Evolutionary conservation across 1,139 yeast genomes (phyloP).

Genomic region (Scheffersomyces illinoinensis): DNA sequence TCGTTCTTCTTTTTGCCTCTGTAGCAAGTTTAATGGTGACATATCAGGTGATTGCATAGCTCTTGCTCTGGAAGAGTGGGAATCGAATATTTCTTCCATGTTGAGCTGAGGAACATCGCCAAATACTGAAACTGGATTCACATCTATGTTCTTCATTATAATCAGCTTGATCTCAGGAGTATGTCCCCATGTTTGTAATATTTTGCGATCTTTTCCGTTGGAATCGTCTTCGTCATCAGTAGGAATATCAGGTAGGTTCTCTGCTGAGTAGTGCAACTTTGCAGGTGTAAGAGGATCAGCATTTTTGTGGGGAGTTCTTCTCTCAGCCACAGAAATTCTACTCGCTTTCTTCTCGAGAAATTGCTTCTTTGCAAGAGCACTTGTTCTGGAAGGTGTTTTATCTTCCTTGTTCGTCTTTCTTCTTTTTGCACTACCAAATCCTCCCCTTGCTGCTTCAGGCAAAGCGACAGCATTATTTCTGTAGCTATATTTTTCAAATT

Average conservation of each 20-base stretch:
- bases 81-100: conserved; percentile 67
- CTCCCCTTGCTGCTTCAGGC: conserved; percentile 39
- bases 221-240: conserved; percentile 63
- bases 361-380: conserved; percentile 3
- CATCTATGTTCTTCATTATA: conserved; percentile 55
- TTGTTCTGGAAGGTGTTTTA: conserved; percentile 7
- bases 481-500: background rate
- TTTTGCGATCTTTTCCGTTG: conserved; percentile 35
- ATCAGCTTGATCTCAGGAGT: conserved; percentile 59
- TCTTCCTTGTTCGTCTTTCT: conserved; percentile 6
- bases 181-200: conserved; percentile 72
- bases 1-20: conserved; percentile 44
- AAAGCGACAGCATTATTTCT: conserved; percentile 29
- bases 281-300: conserved; percentile 11
- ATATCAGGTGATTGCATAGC: conserved; percentile 57
- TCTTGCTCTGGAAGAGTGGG: conserved; percentile 47
- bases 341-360: conserved; percentile 10
- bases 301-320: conserved; percentile 4
- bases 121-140: conserved; percentile 74
- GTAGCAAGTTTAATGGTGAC: conserved; percentile 22
- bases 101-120: conserved; percentile 74
- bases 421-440: conserved; percentile 8
- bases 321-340: conserved; percentile 8
- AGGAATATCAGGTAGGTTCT: conserved; percentile 45
- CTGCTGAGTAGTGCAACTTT: conserved; percentile 12